A percentile compares a stretch with the other conserved stretches of the same genome.
Conservation (phyloP, 768 basidiomycete genomes). For the Tylopilus rubrobrunneus region DNA sequence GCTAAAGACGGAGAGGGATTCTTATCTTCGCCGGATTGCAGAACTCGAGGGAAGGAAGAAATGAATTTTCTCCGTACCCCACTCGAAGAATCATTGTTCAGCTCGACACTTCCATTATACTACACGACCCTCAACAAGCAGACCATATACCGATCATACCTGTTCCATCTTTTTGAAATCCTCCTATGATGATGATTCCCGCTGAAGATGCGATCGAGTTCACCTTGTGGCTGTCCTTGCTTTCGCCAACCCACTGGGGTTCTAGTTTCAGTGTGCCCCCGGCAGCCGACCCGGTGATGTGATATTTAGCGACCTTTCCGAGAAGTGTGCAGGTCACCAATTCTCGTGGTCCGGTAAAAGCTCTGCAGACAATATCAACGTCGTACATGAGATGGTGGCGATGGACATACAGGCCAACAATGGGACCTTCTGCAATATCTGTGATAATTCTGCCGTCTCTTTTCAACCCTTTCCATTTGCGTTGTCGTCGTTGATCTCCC, state of each 20-base stretch:
- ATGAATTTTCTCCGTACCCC: background rate
- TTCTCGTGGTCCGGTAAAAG: slow-evolving; percentile 44
- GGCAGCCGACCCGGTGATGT: slow-evolving; percentile 38
- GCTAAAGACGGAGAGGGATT: slow-evolving; percentile 54
- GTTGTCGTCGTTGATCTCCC: slow-evolving; percentile 43
- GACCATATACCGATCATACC: slow-evolving; percentile 66
- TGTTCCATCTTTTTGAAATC: slow-evolving; percentile 51
- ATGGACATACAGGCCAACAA: slow-evolving; percentile 60
- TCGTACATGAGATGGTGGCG: background rate
- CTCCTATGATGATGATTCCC: slow-evolving; percentile 54
- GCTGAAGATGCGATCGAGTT: slow-evolving; percentile 55
- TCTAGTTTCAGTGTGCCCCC: slow-evolving; percentile 39
- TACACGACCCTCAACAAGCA: slow-evolving; percentile 3
- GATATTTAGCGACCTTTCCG: slow-evolving; percentile 52
- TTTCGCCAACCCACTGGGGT: slow-evolving; percentile 45
- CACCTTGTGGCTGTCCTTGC: slow-evolving; percentile 51
- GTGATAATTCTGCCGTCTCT: slow-evolving; percentile 40
- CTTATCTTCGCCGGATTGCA: slow-evolving; percentile 52
- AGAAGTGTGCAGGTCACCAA: slow-evolving; percentile 59
- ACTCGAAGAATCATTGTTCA: background rate
- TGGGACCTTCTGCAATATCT: slow-evolving; percentile 67
- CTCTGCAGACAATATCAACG: slow-evolving; percentile 31
- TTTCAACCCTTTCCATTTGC: slow-evolving; percentile 72
- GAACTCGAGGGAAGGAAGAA: slow-evolving; percentile 45
- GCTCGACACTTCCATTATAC: background rate